These are phyloP conservation scores for Cordia subcordata DNA, from an alignment of 257 asterid genomes.

Conservation along the genomic window DNA sequence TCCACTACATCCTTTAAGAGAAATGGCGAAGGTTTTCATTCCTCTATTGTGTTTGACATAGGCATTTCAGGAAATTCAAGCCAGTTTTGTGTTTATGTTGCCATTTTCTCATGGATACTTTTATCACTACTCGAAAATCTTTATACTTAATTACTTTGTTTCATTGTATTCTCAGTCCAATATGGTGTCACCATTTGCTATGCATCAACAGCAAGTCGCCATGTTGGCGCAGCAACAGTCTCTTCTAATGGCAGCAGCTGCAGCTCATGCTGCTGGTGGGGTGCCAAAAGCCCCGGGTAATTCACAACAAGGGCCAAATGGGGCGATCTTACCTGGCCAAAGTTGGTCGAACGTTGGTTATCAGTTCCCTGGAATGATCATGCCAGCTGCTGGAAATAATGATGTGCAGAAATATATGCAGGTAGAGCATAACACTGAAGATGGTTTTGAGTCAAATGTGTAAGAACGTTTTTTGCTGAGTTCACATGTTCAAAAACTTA, in stretches of 20 bases:
- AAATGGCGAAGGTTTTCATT: not conserved
- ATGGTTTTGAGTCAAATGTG: not conserved
- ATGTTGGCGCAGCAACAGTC: slow-evolving; percentile 89
- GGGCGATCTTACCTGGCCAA: slow-evolving; percentile 51
- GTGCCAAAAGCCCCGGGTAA: slow-evolving; percentile 42
- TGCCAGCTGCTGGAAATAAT: slow-evolving; percentile 51
- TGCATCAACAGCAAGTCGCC: slow-evolving; percentile 82
- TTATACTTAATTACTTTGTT: not conserved
- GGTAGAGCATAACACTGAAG: slow-evolving; percentile 28
- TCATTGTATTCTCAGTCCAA: slow-evolving; percentile 46
- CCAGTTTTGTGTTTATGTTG: too few species aligned
- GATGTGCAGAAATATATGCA: slow-evolving; percentile 60
- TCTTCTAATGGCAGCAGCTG: slow-evolving; percentile 72
- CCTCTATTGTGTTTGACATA: not conserved
- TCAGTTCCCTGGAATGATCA: slow-evolving; percentile 68
- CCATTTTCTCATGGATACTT: too few species aligned
- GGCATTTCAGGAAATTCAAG: too few species aligned
- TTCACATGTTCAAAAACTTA: too few species aligned
- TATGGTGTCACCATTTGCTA: slow-evolving; percentile 59
- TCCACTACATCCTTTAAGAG: too few species aligned
- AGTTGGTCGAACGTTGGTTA: slow-evolving; percentile 64
- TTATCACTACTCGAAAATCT: not conserved
- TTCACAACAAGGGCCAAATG: slow-evolving; percentile 47
- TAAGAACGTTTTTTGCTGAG: slow-evolving; percentile 11
- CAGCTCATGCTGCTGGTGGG: slow-evolving; percentile 57